Evolutionary conservation across 2,329 filamentous ascomycete species (phyloP).

Genomic region (Coleophoma crateriformis): DNA sequence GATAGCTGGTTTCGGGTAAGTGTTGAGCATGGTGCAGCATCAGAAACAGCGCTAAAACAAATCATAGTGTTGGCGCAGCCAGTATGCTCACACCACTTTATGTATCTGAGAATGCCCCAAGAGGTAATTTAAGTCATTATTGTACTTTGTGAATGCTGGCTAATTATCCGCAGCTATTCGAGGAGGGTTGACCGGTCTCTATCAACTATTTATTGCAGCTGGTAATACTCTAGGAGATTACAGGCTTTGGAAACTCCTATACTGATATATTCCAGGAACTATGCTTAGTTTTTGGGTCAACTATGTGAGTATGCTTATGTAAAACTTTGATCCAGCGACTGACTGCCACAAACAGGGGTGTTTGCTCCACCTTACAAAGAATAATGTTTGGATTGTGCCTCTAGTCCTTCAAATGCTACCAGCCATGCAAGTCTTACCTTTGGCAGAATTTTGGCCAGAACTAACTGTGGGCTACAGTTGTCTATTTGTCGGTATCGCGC

Average conservation of each 20-base stretch:
- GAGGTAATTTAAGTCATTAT: constrained; percentile 19
- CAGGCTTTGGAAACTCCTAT: constrained; percentile 26
- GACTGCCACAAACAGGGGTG: constrained; percentile 9
- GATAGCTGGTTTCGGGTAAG: constrained; percentile 36
- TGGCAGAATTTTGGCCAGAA: neutral
- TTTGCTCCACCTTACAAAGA: constrained; percentile 26
- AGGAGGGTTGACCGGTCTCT: constrained; percentile 43
- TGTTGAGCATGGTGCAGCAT: neutral
- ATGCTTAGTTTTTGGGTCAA: constrained; percentile 36
- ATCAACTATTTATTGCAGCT: constrained; percentile 39
- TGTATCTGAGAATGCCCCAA: constrained; percentile 33
- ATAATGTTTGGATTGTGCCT: constrained; percentile 52
- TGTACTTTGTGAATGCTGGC: constrained; percentile 29
- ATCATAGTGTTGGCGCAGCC: constrained; percentile 35
- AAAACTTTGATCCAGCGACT: constrained; percentile 12
- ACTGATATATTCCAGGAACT: constrained; percentile 16
- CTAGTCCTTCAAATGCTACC: constrained; percentile 61
- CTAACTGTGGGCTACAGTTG: constrained; percentile 15
- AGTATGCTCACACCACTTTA: constrained; percentile 30
- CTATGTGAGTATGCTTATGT: constrained; percentile 48
- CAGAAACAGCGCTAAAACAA: neutral
- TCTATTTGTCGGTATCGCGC: constrained; percentile 53
- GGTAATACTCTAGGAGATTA: constrained; percentile 1
- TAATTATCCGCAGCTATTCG: constrained; percentile 44
- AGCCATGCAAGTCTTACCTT: constrained; percentile 34